Base-by-base conservation (phyloP, 1,284 basidiomycete genomes). In the Phlebopus sp. region DNA sequence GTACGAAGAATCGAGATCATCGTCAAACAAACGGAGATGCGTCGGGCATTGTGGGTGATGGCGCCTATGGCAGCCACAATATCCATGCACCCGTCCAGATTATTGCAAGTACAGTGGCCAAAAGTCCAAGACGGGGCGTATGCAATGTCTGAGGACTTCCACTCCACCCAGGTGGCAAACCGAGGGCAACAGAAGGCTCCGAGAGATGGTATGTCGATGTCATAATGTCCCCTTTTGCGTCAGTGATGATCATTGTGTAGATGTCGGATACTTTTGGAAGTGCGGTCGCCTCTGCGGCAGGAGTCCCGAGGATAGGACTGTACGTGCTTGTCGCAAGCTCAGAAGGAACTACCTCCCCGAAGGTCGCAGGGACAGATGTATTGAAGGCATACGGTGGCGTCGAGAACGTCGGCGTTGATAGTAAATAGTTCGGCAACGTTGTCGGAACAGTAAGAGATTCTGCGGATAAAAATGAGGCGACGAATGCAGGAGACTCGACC, bases 321-420 rank as follows among this genome's bases (percentile, higher is more conserved):
- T 90, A 90, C 3, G 85, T 87, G 62, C 78, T 81, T 1, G 79
- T 81, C 10, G 79, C 87, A 21, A 89, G 78, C 27, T 77, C 84
- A 17, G 78, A 74, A 3, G 68, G 53, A 2, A 80, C 76, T 37
- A 84, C 70, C 41, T 76, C 75, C 7, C 83, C 81, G 29, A 72
- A 66, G 15, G 69, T 58, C 10, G 76, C 83, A 35, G 74, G 56
- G 39, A 85, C 66, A 4, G 88, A 84, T 0, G 85, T 78, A 55
- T 87, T 87, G 66, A 92, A 87, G 9, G 75, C 64, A 63, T 92
- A 94, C 0, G 79, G 51, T 0, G 86, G 82, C 0, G 82, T 83
- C 3, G 79, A 75, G 54, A 77, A 79, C 1, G 80, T 74, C 0
- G 86, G 87, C 5, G 86, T 82, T 0, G 84, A 59, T 37, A 94